Percentiles rank a stretch among this genome's conserved stretches.
phyloP scores from a whole-genome alignment of 441 rosid species.

The Lepidium campestre region DNA sequence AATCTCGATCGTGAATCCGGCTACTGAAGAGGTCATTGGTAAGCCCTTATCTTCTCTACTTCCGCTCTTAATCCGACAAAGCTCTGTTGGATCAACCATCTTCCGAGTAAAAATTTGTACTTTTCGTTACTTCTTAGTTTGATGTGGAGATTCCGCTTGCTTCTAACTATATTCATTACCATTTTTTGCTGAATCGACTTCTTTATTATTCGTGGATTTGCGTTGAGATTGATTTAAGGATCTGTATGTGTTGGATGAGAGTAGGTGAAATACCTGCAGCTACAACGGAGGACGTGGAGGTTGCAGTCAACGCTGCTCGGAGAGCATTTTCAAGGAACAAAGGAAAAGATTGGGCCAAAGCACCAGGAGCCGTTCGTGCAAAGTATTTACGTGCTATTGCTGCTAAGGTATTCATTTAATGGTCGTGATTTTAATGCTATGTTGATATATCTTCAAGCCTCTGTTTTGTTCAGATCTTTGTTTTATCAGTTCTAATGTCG shows the following conservation, averaged over 20 bases:
- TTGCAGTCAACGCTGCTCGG: slow-evolving; percentile 88
- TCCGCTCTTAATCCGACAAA: neutral
- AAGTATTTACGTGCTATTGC: slow-evolving; percentile 90
- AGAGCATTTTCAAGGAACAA: slow-evolving; percentile 67
- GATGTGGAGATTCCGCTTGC: neutral
- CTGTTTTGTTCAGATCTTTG: neutral
- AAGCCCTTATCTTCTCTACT: neutral
- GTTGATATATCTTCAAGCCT: neutral
- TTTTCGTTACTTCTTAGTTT: neutral
- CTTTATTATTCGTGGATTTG: neutral
- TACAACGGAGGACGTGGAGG: slow-evolving; percentile 80
- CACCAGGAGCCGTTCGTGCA: slow-evolving; percentile 79
- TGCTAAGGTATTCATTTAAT: slow-evolving; percentile 51
- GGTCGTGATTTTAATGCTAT: neutral
- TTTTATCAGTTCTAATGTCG: neutral
- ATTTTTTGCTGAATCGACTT: neutral
- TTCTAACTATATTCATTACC: neutral
- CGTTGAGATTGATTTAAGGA: neutral
- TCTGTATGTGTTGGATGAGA: slow-evolving; percentile 4
- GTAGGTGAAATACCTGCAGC: slow-evolving; percentile 89
- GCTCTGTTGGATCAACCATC: neutral
- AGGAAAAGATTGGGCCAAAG: slow-evolving; percentile 82
- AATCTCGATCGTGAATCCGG: slow-evolving; percentile 67
- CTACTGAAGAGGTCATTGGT: slow-evolving; percentile 80
- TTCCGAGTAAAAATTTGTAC: neutral